Percentiles rank a stretch among this genome's conserved stretches.
Conservation (phyloP, 208 protist species). For the Leishmania martiniquensis region DNA sequence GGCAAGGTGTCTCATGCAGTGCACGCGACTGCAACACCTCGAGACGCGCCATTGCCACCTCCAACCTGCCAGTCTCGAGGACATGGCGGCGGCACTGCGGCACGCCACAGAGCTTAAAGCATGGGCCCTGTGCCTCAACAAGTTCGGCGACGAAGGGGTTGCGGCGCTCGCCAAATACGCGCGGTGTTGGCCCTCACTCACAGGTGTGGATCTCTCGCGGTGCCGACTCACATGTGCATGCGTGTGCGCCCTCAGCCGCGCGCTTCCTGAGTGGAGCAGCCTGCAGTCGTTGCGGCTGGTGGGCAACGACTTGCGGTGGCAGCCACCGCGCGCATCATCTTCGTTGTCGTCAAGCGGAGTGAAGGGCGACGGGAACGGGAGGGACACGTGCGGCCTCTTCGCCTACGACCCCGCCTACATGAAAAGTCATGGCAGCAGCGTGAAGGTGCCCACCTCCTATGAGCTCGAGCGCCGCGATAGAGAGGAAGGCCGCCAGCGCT, state of each 20-base stretch:
- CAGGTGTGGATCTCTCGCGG: constrained; percentile 63
- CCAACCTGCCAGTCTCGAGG: constrained; percentile 23
- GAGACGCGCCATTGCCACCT: constrained; percentile 70
- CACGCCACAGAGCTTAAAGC: constrained; percentile 34
- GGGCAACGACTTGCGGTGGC: constrained; percentile 64
- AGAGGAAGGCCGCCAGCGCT: constrained; percentile 54
- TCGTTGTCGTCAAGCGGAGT: neutral
- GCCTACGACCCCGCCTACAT: constrained; percentile 69
- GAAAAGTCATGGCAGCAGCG: constrained; percentile 31
- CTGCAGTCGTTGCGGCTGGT: constrained; percentile 57
- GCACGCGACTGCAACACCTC: constrained; percentile 39
- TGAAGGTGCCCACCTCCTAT: constrained; percentile 74
- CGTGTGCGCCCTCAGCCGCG: constrained; percentile 34
- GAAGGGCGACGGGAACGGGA: neutral
- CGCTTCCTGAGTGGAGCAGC: constrained; percentile 28
- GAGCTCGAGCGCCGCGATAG: constrained; percentile 78
- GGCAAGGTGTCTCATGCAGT: constrained; percentile 46
- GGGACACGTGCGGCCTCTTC: constrained; percentile 47
- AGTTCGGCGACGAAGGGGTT: constrained; percentile 55
- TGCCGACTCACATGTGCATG: constrained; percentile 63
- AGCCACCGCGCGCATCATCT: neutral
- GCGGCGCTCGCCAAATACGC: constrained; percentile 32
- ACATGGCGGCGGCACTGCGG: constrained; percentile 40
- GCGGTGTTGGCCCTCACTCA: constrained; percentile 54
- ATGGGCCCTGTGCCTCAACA: constrained; percentile 67